These are phyloP conservation scores for Kalanchoe fedtschenkoi DNA, from an alignment of 164 flowering plant genomes.

Conservation along the genomic window DNA sequence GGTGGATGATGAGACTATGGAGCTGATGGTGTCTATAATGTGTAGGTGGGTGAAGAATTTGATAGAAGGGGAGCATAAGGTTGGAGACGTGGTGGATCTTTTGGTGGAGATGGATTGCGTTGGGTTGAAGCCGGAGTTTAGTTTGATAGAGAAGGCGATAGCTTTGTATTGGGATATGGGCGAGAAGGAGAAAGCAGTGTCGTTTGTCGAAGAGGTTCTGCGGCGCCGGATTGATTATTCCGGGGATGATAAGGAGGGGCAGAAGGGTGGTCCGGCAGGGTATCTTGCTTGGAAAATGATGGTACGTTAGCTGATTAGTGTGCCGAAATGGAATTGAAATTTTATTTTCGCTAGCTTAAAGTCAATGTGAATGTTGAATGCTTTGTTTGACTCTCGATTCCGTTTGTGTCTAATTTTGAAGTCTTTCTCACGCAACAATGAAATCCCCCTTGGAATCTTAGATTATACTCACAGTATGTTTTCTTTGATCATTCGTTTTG, in stretches of 20 bases:
- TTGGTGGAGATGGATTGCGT: slow-evolving; percentile 93
- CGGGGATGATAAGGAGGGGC: slow-evolving; percentile 32
- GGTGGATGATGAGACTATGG: slow-evolving; percentile 89
- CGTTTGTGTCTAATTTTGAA: no score
- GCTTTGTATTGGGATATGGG: slow-evolving; percentile 76
- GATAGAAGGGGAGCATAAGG: slow-evolving; percentile 42
- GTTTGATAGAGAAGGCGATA: slow-evolving; percentile 88
- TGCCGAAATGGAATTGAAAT: background rate
- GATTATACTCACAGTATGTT: no score
- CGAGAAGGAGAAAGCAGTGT: slow-evolving; percentile 46
- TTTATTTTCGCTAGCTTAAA: background rate
- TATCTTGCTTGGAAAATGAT: slow-evolving; percentile 97
- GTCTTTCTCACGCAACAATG: no score
- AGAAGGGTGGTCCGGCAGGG: slow-evolving; percentile 81
- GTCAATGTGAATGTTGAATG: no score
- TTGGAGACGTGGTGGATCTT: slow-evolving; percentile 68
- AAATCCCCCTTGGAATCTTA: background rate
- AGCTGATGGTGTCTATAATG: slow-evolving; percentile 92
- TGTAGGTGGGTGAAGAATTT: slow-evolving; percentile 80
- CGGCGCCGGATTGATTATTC: slow-evolving; percentile 32
- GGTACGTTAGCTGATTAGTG: slow-evolving; percentile 29
- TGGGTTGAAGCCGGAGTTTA: slow-evolving; percentile 68
- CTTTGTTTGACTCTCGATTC: no score
- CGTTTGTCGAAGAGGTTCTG: slow-evolving; percentile 71
- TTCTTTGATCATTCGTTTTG: background rate